phyloP scores from a whole-genome alignment of 225 moss, liverwort and hornwort genomes.

The Sphagnum contortum region DNA sequence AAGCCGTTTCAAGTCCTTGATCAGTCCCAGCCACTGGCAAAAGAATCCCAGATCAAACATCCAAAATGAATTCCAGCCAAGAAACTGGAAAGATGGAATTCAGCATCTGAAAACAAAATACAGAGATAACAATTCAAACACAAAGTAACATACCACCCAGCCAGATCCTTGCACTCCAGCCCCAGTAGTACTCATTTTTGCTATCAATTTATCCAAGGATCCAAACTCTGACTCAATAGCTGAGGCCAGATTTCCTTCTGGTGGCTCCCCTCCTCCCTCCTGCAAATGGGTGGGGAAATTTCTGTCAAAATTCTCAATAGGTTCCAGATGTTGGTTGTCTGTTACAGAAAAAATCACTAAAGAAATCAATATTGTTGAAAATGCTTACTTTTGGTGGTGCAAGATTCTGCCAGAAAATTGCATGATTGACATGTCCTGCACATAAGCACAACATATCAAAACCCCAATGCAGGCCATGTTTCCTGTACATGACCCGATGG shows the following conservation, averaged over 20 bases:
- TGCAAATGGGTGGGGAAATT: conserved; percentile 9
- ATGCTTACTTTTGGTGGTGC: conserved; percentile 62
- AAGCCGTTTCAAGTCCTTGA: conserved; percentile 86
- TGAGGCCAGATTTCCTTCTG: conserved; percentile 54
- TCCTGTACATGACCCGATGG: no score
- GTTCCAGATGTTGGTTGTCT: no score
- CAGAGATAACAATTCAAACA: no score
- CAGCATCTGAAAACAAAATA: no score
- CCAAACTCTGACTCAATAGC: conserved; percentile 83
- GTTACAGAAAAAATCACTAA: no score
- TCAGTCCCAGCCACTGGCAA: conserved; percentile 80
- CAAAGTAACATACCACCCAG: conserved; percentile 75
- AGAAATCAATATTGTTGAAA: no score
- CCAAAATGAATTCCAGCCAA: conserved; percentile 2
- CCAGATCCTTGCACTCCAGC: conserved; percentile 90
- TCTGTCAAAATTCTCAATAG: no score
- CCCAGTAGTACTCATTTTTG: conserved; percentile 60
- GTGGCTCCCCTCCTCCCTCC: conserved; percentile 83
- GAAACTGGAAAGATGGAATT: not conserved
- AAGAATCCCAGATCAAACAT: no score
- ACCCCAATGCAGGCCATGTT: no score
- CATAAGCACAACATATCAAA: not conserved
- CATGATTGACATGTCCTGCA: conserved; percentile 88
- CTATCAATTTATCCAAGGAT: conserved; percentile 58
- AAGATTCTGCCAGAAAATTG: conserved; percentile 93